Conservation (phyloP, 2,329 filamentous ascomycete genomes). For the Pseudovirgaria hyperparasitica region DNA sequence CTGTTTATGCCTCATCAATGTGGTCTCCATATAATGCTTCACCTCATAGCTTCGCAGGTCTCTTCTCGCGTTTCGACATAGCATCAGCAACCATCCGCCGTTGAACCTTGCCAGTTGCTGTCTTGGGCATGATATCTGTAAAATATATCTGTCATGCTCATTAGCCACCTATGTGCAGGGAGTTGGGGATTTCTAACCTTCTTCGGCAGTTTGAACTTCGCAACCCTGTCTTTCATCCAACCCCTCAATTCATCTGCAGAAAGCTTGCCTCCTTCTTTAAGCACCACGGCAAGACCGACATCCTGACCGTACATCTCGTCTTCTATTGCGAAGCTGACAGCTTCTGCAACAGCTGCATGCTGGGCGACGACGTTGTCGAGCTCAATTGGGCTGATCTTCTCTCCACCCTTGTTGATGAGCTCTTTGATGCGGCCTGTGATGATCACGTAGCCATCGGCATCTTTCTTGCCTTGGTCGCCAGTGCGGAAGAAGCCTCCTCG, state of each 20-base stretch:
- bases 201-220: conserved; percentile 78
- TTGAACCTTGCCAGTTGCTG: conserved; percentile 84
- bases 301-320: conserved; percentile 79
- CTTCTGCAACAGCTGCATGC: conserved; percentile 60
- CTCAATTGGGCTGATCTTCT: conserved; percentile 83
- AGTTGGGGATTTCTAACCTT: conserved; percentile 44
- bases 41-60: conserved; percentile 42
- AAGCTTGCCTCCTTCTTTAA: conserved; percentile 48
- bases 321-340: conserved; percentile 70
- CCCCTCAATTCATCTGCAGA: conserved; percentile 49
- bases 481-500: conserved; percentile 74
- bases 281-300: conserved; percentile 62
- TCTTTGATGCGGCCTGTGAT: conserved; percentile 93
- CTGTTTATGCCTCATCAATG: no score
- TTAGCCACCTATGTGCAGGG: conserved; percentile 6
- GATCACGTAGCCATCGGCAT: conserved; percentile 67
- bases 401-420: conserved; percentile 79
- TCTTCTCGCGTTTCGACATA: conserved; percentile 59
- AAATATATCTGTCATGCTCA: conserved; percentile 54
- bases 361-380: conserved; percentile 71
- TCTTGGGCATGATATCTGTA: conserved; percentile 76
- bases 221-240: conserved; percentile 58
- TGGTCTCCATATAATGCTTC: no score
- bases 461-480: conserved; percentile 72
- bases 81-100: conserved; percentile 73